Base-by-base conservation (phyloP, 345 rosid genomes). In the Sisymbrium irio region DNA sequence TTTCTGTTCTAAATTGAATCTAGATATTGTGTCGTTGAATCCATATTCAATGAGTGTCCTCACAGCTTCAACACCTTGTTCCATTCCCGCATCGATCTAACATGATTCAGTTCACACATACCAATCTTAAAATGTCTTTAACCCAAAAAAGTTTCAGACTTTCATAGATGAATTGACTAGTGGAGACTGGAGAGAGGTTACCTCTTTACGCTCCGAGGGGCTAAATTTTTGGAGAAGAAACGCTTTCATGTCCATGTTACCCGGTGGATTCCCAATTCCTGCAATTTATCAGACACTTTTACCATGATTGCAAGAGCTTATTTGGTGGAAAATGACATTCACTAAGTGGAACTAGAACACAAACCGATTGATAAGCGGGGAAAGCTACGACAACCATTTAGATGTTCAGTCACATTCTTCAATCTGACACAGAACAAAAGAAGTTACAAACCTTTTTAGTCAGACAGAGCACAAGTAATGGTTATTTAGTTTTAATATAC, bases 241-340 rank as follows among this genome's bases (percentile, higher is more conserved):
- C 57, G 97, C 98, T 79, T 87, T 90, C 88, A 90, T 78, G 85
- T 93, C 97, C 93, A 93, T 93, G 3, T 77, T 78, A 54, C 96
- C 98, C 1, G 98, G 97, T 67, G 97, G 93, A 77, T 87, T 89
- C 62, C 96, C 97, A 63, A 93, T 89, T 65, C 98, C 97, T 90
- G 83, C 67, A 70, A 46, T 49, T 15, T 20, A 41, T 20, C 4
- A 67, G 30, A 41, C 10, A 41, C 2, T 10, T 41, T 41, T 20
- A 51, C 1, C 22, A 67, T 32, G 42, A 30, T 11, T 27, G 71
- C 1, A 27, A 15, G 2, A 56, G 51, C 13, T 11, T 28, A n/a
- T 32, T 40, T 39, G 35, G 41, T 1, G 25, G 8, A 39, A 28
- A 36, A 54, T 6, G 14, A 54, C 15, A 44, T 63, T 22, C 13